Evolutionary conservation across 23 red algal genomes (phyloP), one percentile per base, ranked within the genome.

Genomic region (Cyanidiococcus yangmingshanensis): DNA sequence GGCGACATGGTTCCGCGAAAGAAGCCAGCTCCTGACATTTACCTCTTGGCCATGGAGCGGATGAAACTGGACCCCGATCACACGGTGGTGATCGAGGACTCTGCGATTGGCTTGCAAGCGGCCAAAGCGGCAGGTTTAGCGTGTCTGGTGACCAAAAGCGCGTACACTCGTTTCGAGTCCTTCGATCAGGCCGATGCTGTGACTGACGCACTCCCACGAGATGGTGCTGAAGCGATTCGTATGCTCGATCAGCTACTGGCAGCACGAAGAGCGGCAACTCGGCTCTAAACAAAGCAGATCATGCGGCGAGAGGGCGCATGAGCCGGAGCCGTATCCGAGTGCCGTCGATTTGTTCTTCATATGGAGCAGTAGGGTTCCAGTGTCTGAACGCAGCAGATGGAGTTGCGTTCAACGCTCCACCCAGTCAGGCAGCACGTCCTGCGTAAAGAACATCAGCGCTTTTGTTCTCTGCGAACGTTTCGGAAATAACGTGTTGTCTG

Each of bases 11-110:
- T 97, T 38, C 38, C 68, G 34, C 82, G 77, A 38, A 97, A 97
- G 80, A 97, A 97, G 58, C 93, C 93, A 37, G 80, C 79, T 0
- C 93, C 93, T 40, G 93, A 90, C 77, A 83, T 97, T 3, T 97
- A 97, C 39, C 57, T 82, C 31, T 76, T 97, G 50, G 93, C 93
- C 16, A 50, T 75, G 30, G 79, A 85, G 12, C 58, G 54, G 35
- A 40, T 97, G 36, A 34, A 67, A 25, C 37, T 97, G 58, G 84
- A 97, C 38, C 39, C 77, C 36, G 38, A 57, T 21, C 75, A 76
- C 27, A 82, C 82, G 27, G 87, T 86, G 33, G 86, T 95, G 16
- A 75, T 95, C 27, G 83, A 88, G 59, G 84, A 95, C 67, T 81
- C 77, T 38, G 68, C 71, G 35, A 89, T 96, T 51, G 87, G 87